Base-by-base conservation (phyloP, 2,329 filamentous ascomycete genomes). In the Venturia carpophila region DNA sequence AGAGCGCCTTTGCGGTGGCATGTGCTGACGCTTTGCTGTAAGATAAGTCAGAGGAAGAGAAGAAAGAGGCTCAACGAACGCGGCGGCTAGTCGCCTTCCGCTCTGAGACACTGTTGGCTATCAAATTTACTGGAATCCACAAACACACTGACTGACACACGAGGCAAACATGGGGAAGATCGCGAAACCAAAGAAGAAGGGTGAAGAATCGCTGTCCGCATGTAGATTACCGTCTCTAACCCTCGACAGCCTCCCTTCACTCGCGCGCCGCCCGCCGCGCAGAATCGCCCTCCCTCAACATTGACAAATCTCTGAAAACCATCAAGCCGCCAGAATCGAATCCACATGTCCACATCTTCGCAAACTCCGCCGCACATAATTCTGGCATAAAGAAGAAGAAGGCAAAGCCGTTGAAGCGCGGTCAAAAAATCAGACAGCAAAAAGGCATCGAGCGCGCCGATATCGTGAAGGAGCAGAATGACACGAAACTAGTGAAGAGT, bases 231-330 rank as follows among this genome's bases (percentile, higher is more conserved):
- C 24, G 39, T n/a, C n/a, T 3, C n/a, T 24, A 43, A 43, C 24
- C 24, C 10, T 47, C 60, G n/a, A 43, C 41, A 65, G 64, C 79
- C 47, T 90, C 88, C 5, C 75, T 85, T 66, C 88, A 87, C 78
- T 92, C 90, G 64, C 87, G 90, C 69, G 88, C 88, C 66, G 88
- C 88, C 49, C 84, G 89, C 72, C 86, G 90, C 68, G 89, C 86
- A 60, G 84, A 85, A 19, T 89, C 87, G 4, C 87, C 88, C 34
- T 81, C 85, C 71, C 86, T 90, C 75, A 78, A 89, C 76, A 83
- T 84, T 55, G 87, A 90, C 80, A 89, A 89, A 76, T 88, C 87
- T 7, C 79, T 90, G 27, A 88, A 88, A 24, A 43, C 63, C 7
- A 42, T 61, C 5, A 43, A 41, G 21, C 62, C 62, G 24, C 62